These are phyloP conservation scores for Mortierella antarctica DNA, from an alignment of 192 early-diverging fungal genomes.

Conservation along the genomic window DNA sequence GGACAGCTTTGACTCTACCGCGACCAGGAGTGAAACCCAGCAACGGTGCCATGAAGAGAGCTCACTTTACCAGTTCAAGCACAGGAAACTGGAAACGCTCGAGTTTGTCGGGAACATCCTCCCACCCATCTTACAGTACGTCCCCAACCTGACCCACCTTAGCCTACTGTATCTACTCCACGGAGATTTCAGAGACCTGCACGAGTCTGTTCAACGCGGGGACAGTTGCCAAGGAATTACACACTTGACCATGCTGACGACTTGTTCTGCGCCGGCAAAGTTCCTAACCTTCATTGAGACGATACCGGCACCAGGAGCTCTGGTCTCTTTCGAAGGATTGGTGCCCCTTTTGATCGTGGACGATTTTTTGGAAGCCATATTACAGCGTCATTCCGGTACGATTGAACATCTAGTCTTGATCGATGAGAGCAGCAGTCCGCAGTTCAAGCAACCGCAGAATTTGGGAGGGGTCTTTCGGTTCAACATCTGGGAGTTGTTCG, in stretches of 20 bases:
- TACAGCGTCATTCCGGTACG: constrained; percentile 3
- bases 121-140: constrained; percentile 9
- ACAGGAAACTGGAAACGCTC: background rate
- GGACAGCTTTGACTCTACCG: background rate
- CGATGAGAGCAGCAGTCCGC: background rate
- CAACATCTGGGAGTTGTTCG: constrained; percentile 36
- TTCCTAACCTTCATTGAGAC: constrained; percentile 15
- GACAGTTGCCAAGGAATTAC: background rate
- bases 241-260: constrained; percentile 4
- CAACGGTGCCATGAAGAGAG: background rate
- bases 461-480: constrained; percentile 1
- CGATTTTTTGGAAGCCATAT: constrained; percentile 20
- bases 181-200: constrained; percentile 13
- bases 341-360: constrained; percentile 8
- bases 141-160: constrained; percentile 10
- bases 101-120: constrained; percentile 17
- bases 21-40: background rate
- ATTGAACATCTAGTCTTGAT: constrained; percentile 15
- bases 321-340: constrained; percentile 14
- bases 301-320: background rate
- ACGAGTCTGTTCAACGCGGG: background rate
- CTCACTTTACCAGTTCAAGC: constrained; percentile 3
- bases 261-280: background rate
- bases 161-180: constrained; percentile 1
- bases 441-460: too few species aligned